phyloP scores from a whole-genome alignment of 768 basidiomycete genomes.

The Amanita muscaria region DNA sequence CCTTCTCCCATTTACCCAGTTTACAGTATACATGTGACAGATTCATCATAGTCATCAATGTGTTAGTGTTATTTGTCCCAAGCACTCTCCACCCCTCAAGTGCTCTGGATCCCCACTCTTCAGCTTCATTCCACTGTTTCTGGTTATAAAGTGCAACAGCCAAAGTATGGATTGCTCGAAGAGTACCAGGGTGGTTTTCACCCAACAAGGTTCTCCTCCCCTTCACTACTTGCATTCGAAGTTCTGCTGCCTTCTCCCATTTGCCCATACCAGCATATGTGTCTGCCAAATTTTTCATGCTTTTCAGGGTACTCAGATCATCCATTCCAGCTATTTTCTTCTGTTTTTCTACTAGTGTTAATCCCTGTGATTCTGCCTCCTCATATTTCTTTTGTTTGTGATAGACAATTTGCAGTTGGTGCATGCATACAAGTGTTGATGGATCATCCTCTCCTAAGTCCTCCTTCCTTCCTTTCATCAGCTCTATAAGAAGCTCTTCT shows the following conservation, averaged over 20 bases:
- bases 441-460: constrained; percentile 5
- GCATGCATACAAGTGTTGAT: background rate
- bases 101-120: too few species aligned
- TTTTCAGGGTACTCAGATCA: too few species aligned
- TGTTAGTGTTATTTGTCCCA: background rate
- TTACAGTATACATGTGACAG: background rate
- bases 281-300: too few species aligned
- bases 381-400: too few species aligned
- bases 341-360: too few species aligned
- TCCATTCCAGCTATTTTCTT: too few species aligned
- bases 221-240: background rate
- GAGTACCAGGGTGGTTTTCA: constrained; percentile 2
- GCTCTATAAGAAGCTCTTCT: background rate
- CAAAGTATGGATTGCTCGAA: background rate
- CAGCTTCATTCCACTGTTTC: constrained; percentile 1
- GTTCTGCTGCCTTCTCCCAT: background rate
- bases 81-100: background rate
- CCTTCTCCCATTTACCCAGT: background rate
- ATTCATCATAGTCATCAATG: background rate
- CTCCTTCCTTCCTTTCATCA: background rate
- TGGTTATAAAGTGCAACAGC: background rate
- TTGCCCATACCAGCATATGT: background rate
- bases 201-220: background rate
- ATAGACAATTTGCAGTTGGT: background rate
- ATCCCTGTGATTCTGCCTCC: too few species aligned